Evolutionary conservation across 805 yeast species (phyloP).

Genomic region (Saccharomycopsis sp.): DNA sequence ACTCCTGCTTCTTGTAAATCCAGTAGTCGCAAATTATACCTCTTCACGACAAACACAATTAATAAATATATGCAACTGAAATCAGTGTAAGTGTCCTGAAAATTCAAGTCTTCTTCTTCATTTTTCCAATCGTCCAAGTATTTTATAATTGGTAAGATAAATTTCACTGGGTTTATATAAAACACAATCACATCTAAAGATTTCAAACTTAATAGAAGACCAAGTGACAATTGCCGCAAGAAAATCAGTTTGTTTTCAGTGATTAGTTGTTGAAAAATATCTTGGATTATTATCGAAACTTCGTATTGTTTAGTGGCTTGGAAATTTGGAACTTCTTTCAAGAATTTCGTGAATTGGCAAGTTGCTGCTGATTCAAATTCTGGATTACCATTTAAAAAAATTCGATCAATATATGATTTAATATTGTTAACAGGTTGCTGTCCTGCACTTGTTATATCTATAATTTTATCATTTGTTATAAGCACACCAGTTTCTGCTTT

Average conservation of each 20-base stretch:
- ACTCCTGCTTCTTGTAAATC: slow-evolving; percentile 22
- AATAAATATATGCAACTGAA: slow-evolving; percentile 56
- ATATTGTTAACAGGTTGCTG: slow-evolving; percentile 27
- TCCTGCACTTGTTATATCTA: slow-evolving; percentile 31
- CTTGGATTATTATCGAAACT: slow-evolving; percentile 32
- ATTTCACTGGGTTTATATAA: slow-evolving; percentile 36
- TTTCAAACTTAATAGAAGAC: slow-evolving; percentile 38
- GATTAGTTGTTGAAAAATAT: slow-evolving; percentile 32
- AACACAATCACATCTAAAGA: slow-evolving; percentile 40
- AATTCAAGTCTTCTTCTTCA: slow-evolving; percentile 46
- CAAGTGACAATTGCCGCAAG: slow-evolving; percentile 45
- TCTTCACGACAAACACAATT: slow-evolving; percentile 33
- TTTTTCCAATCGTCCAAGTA: slow-evolving; percentile 43
- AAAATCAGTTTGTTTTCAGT: slow-evolving; percentile 35
- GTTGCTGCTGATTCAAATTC: slow-evolving; percentile 46
- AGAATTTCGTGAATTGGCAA: slow-evolving; percentile 45
- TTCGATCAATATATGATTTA: slow-evolving; percentile 25
- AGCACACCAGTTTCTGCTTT: slow-evolving; percentile 31
- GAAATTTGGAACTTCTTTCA: slow-evolving; percentile 40
- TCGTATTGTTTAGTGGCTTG: slow-evolving; percentile 42
- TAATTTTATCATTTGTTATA: slow-evolving; percentile 29
- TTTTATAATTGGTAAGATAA: slow-evolving; percentile 40
- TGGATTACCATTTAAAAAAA: slow-evolving; percentile 35
- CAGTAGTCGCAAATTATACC: slow-evolving; percentile 31
- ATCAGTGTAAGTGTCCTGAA: slow-evolving; percentile 61